Evolutionary conservation across 805 yeast species (phyloP).

Genomic region (Diddensiella caesifluorescens): DNA sequence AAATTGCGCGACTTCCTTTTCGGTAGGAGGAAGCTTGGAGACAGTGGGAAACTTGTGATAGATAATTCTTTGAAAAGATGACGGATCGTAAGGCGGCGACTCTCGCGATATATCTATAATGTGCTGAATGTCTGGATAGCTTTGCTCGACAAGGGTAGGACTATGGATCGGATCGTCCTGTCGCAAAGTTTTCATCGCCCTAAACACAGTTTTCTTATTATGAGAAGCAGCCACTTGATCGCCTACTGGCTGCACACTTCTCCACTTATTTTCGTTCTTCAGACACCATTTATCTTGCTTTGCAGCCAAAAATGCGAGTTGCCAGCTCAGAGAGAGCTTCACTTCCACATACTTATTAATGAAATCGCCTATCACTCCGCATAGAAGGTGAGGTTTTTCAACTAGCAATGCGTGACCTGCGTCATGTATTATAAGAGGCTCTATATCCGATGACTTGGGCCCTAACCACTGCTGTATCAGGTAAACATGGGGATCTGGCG

Average conservation of each 20-base stretch:
- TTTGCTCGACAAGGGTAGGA: slow-evolving; percentile 48
- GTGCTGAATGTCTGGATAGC: slow-evolving; percentile 49
- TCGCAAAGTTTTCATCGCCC: slow-evolving; percentile 72
- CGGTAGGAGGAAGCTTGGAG: slow-evolving; percentile 69
- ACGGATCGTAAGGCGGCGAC: slow-evolving; percentile 66
- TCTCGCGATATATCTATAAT: slow-evolving; percentile 61
- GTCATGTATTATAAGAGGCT: slow-evolving; percentile 27
- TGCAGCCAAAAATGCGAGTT: slow-evolving; percentile 44
- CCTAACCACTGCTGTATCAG: slow-evolving; percentile 31
- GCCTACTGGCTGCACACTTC: slow-evolving; percentile 44
- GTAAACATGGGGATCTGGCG: slow-evolving; percentile 35
- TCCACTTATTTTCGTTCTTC: slow-evolving; percentile 72
- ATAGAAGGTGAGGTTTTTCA: slow-evolving; percentile 56
- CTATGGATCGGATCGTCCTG: slow-evolving; percentile 59
- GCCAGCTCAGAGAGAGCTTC: slow-evolving; percentile 67
- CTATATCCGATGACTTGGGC: slow-evolving; percentile 26
- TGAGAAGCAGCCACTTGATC: slow-evolving; percentile 28
- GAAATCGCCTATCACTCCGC: slow-evolving; percentile 58
- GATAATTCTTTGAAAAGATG: slow-evolving; percentile 45
- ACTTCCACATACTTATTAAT: slow-evolving; percentile 45
- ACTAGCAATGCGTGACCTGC: slow-evolving; percentile 65
- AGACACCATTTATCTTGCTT: slow-evolving; percentile 74
- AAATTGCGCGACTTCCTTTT: slow-evolving; percentile 51
- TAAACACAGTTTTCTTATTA: slow-evolving; percentile 25
- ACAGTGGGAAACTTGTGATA: slow-evolving; percentile 75